Base-by-base conservation (phyloP, 2,329 filamentous ascomycete species). In the Ilyonectria robusta region DNA sequence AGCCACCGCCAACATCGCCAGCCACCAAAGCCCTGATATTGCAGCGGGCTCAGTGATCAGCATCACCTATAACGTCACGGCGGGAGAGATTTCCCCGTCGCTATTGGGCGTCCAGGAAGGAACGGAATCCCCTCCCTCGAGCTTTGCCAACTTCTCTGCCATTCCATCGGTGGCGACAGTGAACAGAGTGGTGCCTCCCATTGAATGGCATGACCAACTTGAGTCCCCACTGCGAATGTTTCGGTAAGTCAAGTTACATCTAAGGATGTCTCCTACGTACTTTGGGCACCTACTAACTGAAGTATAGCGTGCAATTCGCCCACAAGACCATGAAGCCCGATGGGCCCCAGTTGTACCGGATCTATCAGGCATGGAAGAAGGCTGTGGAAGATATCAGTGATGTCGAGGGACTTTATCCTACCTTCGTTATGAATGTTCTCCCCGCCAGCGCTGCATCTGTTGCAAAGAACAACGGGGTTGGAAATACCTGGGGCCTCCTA, bases 241-340 rank as follows among this genome's bases (percentile, higher is more conserved):
- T 62, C 73, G 80, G 77, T 80, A 72, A 51, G 68, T 37, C 9
- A 3, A 19, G 19, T 9, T 29, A 2, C 11, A 26, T 48, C 19
- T 19, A n/a, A 42, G 6, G 8, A n/a, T 42, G 6, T 6, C 15
- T 42, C 17, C 5, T n/a, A 23, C 15, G 35, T 6, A 21, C 29
- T 60, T n/a, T 53, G 4, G 29, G n/a, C 4, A 2, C 21, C 1
- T 33, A 7, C 11, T 31, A 26, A 50, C 47, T 33, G 11, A 17
- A 11, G 10, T 19, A 19, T 17, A 67, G 65, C 7, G 50, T 64
- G 5, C 29, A 55, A 11, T 83, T 83, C 54, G 77, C 72, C 3
- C 78, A 80, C 58, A 75, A 80, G 3, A 78, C 80, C 0, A 81
- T 83, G 54, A 74, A 75, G n/a, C 78, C 82, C 1, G 77, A 82